Evolutionary conservation across 2,329 filamentous ascomycete genomes (phyloP).

Genomic region (Aspergillus calidoustus): DNA sequence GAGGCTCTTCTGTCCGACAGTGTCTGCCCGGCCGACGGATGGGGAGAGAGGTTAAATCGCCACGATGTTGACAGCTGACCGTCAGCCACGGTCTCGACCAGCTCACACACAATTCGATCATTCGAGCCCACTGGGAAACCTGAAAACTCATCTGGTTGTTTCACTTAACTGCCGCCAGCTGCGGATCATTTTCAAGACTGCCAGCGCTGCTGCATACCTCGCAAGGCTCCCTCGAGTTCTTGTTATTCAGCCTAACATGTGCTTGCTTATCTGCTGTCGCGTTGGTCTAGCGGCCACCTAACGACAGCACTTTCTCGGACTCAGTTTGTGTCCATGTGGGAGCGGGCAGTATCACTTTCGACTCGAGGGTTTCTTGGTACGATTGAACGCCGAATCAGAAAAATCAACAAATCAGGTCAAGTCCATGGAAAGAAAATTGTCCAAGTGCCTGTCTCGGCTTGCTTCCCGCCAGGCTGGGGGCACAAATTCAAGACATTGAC

Average conservation of each 20-base stretch:
- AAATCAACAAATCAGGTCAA: background rate
- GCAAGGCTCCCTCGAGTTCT: background rate
- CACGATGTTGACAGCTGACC: background rate
- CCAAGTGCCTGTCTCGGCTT: background rate
- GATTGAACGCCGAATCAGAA: background rate
- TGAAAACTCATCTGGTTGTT: background rate
- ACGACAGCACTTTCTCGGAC: background rate
- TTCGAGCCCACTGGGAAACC: constrained; percentile 1
- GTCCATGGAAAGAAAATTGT: background rate
- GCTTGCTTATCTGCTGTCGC: background rate
- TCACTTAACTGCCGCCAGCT: constrained; percentile 1
- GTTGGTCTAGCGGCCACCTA: too few species aligned
- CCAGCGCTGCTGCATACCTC: constrained; percentile 4
- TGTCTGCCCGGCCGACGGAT: background rate
- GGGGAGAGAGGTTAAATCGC: background rate
- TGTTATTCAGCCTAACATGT: constrained; percentile 7
- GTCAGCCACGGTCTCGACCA: background rate
- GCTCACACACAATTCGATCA: background rate
- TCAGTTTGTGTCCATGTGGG: background rate
- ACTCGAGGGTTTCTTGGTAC: background rate
- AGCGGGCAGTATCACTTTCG: background rate
- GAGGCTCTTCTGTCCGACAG: background rate
- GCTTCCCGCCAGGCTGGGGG: background rate
- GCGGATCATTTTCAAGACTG: background rate
- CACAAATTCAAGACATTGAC: background rate